Conservation (phyloP, 148 eudicot genomes). For the Fagopyrum homotropicum region DNA sequence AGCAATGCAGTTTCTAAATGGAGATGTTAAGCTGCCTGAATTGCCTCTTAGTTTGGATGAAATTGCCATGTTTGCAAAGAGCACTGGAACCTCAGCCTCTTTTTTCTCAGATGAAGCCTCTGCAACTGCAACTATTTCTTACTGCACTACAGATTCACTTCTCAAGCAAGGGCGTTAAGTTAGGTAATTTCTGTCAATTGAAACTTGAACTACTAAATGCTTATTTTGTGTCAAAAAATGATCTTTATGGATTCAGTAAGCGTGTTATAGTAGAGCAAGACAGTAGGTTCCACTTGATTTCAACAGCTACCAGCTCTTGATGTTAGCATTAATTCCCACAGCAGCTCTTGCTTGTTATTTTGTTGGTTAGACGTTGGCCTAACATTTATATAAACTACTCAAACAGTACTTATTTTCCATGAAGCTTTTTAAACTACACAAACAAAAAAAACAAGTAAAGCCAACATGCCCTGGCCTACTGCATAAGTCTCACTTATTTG, state of each 20-base stretch:
- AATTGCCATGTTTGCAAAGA: background rate
- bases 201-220: background rate
- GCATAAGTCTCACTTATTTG: too few relatives aligned
- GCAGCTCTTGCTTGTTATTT: background rate
- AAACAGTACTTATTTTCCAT: background rate
- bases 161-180: background rate
- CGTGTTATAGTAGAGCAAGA: background rate
- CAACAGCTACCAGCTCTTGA: background rate
- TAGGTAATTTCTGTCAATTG: background rate
- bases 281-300: background rate
- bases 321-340: background rate
- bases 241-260: background rate
- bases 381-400: background rate
- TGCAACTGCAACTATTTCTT: background rate
- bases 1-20: constrained; percentile 25
- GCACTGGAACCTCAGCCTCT: background rate
- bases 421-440: background rate
- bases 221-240: background rate
- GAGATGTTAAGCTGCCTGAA: constrained; percentile 4
- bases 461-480: too few relatives aligned
- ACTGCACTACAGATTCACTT: constrained; percentile 6
- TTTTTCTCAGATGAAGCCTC: constrained; percentile 3
- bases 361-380: background rate
- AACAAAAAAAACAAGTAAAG: background rate
- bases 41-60: constrained; percentile 3